A percentile compares a stretch with the other conserved stretches of the same genome.
Conservation (phyloP, 2,329 filamentous ascomycete species). For the Chaetomium sp. region DNA sequence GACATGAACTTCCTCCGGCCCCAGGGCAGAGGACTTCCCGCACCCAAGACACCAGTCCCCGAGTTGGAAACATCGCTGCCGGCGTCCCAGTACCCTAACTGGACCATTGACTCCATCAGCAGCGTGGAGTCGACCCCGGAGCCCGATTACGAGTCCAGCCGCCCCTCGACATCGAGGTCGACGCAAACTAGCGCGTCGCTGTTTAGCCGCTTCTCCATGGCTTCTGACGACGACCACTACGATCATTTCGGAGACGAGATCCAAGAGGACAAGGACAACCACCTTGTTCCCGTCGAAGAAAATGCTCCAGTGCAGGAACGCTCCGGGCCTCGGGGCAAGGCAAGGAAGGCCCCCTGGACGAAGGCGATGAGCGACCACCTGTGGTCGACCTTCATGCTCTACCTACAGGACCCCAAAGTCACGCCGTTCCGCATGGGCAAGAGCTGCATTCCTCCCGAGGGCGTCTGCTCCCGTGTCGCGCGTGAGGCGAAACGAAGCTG, state of each 20-base stretch:
- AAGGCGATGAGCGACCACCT: constrained; percentile 59
- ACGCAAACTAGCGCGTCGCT: constrained; percentile 52
- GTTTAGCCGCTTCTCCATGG: constrained; percentile 50
- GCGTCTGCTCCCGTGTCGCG: constrained; percentile 59
- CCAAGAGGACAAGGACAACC: constrained; percentile 30
- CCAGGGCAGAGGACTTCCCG: constrained; percentile 41
- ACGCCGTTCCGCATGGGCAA: constrained; percentile 60
- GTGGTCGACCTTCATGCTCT: constrained; percentile 59
- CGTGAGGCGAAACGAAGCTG: constrained; percentile 60
- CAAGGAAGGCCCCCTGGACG: constrained; percentile 55
- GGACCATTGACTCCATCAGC: constrained; percentile 53
- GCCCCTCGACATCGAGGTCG: constrained; percentile 54
- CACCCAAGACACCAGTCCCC: constrained; percentile 54
- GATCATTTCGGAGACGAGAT: constrained; percentile 41
- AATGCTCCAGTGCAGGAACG: constrained; percentile 7
- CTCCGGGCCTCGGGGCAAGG: constrained; percentile 21
- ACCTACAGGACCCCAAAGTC: constrained; percentile 60
- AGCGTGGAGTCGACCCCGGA: constrained; percentile 52
- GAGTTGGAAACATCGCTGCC: constrained; percentile 38
- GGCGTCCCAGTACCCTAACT: constrained; percentile 48
- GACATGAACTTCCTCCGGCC: constrained; percentile 26
- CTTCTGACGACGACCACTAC: constrained; percentile 51
- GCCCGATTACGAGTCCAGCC: constrained; percentile 47
- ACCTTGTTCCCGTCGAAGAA: constrained; percentile 12
- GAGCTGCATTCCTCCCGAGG: constrained; percentile 57